Percentiles rank a stretch among this genome's conserved stretches.
These are phyloP conservation scores for Coniochaeta sp. DNA, from an alignment of 2,329 filamentous ascomycete species.

Conservation along the genomic window DNA sequence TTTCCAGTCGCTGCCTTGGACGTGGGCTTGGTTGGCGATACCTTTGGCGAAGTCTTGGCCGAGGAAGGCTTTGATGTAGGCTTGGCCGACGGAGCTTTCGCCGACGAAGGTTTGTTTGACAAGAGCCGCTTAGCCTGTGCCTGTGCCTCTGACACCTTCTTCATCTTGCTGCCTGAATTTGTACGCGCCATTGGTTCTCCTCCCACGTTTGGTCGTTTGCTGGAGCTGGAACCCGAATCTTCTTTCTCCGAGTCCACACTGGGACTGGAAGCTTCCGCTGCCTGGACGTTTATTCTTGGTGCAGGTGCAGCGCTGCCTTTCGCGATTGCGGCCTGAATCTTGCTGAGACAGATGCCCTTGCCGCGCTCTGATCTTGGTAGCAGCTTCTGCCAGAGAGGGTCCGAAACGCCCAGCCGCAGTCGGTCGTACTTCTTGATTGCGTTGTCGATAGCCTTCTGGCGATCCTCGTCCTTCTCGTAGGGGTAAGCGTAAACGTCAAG, in stretches of 20 bases:
- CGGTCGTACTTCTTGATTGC: slow-evolving; percentile 54
- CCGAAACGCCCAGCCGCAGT: slow-evolving; percentile 45
- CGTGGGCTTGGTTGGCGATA: slow-evolving; percentile 27
- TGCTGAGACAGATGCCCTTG: slow-evolving; percentile 54
- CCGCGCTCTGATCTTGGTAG: slow-evolving; percentile 50
- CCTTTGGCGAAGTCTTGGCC: slow-evolving; percentile 26
- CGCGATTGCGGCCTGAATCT: slow-evolving; percentile 51
- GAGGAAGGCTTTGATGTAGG: slow-evolving; percentile 19
- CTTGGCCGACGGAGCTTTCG: slow-evolving; percentile 30
- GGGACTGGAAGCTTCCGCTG: slow-evolving; percentile 38
- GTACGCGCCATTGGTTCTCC: slow-evolving; percentile 41
- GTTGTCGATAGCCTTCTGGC: slow-evolving; percentile 54
- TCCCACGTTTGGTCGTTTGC: slow-evolving; percentile 23
- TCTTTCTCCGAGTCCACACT: slow-evolving; percentile 23
- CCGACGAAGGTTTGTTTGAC: slow-evolving; percentile 27
- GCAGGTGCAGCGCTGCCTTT: slow-evolving; percentile 37
- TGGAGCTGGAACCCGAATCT: slow-evolving; percentile 16
- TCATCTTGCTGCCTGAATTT: slow-evolving; percentile 45
- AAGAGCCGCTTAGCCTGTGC: slow-evolving; percentile 50
- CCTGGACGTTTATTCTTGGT: slow-evolving; percentile 43
- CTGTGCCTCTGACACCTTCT: slow-evolving; percentile 47
- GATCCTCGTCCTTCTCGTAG: slow-evolving; percentile 45
- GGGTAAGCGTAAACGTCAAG: slow-evolving; percentile 57
- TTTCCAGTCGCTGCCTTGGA: slow-evolving; percentile 28
- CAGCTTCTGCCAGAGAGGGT: slow-evolving; percentile 56